Base-by-base conservation (phyloP, 352 stramenopile genomes). In the Pythium pyrilobum region DNA sequence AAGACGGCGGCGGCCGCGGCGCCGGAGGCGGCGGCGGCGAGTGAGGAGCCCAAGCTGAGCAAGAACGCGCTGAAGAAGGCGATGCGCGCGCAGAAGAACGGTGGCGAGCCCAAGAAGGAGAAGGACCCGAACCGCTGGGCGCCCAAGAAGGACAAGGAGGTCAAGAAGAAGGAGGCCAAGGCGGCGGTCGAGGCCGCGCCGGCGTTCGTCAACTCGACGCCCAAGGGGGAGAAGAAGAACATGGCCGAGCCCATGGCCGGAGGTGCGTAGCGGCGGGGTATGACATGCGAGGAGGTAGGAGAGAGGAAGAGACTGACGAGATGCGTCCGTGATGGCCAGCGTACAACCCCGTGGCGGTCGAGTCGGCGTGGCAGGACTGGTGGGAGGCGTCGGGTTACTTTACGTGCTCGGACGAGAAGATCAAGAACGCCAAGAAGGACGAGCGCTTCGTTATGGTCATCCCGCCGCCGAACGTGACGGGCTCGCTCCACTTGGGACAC, bases 381-480 rank as follows among this genome's bases (percentile, higher is more conserved):
- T 99, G 97, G 97, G 95, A 99, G 67, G 76, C 78, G 21, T 75
- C 68, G 29, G 96, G 95, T 39, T 99, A 95, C 81, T 99, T 98
- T 76, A 88, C 79, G 45, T 97, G 95, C 68, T 84, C 97, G 59
- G 81, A 96, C 25, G 72, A 92, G 15, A 78, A 85, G 54, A 90
- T 89, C 53, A 74, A 81, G 38, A 69, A 70, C 28, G 77, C 78
- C 12, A 84, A 86, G 53, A 61, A 79, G 12, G 67, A 89, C 29
- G 89, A 98, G 51, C 81, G 80, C 63, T 99, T 99, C 67, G 86
- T 99, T 52, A 99, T 99, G 92, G 96, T 99, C 46, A 93, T 95
- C 54, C 78, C 85, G 6, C 82, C 81, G 11, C 87, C 83, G 2
- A 95, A 95, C 51, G 81, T 94, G 27, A 95, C 85, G 13, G 83